Evolutionary conservation across 805 yeast species (phyloP).

Genomic region (Ogataea nonfermentans): DNA sequence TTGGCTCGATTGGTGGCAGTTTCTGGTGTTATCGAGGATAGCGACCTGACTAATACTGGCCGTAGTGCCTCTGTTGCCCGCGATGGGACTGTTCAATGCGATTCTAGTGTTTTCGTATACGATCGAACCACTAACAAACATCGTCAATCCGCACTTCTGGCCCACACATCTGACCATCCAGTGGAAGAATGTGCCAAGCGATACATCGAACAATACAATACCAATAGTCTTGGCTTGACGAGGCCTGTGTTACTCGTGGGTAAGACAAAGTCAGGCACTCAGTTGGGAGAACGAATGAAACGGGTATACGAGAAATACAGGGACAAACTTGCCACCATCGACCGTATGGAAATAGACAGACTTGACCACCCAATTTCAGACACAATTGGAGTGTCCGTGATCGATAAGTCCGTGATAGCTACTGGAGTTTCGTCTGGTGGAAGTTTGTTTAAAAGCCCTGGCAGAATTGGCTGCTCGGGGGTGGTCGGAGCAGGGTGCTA

Average conservation of each 20-base stretch:
- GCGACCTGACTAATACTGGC: slow-evolving; percentile 48
- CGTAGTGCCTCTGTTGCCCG: slow-evolving; percentile 44
- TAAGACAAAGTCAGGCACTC: slow-evolving; percentile 2
- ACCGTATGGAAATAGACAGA: neutral
- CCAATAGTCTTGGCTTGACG: slow-evolving; percentile 28
- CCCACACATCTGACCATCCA: slow-evolving; percentile 30
- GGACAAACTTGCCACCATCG: slow-evolving; percentile 1
- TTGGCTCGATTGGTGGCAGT: slow-evolving; percentile 9
- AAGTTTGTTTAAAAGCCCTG: slow-evolving; percentile 45
- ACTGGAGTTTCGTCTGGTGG: slow-evolving; percentile 54
- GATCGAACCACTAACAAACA: slow-evolving; percentile 15
- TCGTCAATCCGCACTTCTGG: slow-evolving; percentile 18
- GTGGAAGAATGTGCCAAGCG: slow-evolving; percentile 27
- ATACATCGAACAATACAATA: slow-evolving; percentile 25
- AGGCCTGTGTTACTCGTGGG: slow-evolving; percentile 33
- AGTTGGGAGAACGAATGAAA: slow-evolving; percentile 16
- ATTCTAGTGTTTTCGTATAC: slow-evolving; percentile 37
- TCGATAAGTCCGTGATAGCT: slow-evolving; percentile 9
- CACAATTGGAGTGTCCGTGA: slow-evolving; percentile 44
- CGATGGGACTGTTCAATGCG: slow-evolving; percentile 44
- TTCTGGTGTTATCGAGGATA: slow-evolving; percentile 31
- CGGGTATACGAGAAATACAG: slow-evolving; percentile 10
- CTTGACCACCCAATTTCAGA: slow-evolving; percentile 33
- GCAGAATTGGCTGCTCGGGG: slow-evolving; percentile 56
- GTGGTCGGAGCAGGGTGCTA: slow-evolving; percentile 46